Conservation (phyloP, 1,139 yeast species). For the Sugiyamaella grinbergsii region DNA sequence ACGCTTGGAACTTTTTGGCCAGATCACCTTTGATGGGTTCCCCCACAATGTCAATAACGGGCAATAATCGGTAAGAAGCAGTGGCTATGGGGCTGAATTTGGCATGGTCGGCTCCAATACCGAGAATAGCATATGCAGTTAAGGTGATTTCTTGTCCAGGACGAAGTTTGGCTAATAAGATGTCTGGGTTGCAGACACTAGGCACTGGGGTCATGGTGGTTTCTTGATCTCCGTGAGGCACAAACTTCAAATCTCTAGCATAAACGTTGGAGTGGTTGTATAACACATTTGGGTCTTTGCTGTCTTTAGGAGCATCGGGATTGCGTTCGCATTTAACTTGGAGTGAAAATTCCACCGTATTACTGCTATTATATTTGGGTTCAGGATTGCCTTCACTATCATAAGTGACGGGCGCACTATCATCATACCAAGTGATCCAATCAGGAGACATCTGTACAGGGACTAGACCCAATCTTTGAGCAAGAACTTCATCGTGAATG, state of each 20-base stretch:
- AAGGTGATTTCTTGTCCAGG: constrained; percentile 96
- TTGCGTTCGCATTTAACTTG: constrained; percentile 83
- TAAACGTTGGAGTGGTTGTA: constrained; percentile 84
- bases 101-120: constrained; percentile 94
- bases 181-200: constrained; percentile 60
- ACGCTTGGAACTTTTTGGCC: constrained; percentile 78
- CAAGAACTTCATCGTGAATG: constrained; percentile 93
- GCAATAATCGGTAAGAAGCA: constrained; percentile 93
- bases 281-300: constrained; percentile 79
- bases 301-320: constrained; percentile 76
- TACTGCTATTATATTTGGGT: constrained; percentile 66
- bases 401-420: constrained; percentile 44
- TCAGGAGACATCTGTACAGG: constrained; percentile 96
- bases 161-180: constrained; percentile 84
- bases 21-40: constrained; percentile 71
- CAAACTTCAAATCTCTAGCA: constrained; percentile 84
- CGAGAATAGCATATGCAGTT: constrained; percentile 87
- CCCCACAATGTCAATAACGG: constrained; percentile 73
- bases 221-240: constrained; percentile 89
- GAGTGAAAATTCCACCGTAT: constrained; percentile 81
- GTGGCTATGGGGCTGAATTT: constrained; percentile 97
- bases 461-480: constrained; percentile 90
- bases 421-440: constrained; percentile 58
- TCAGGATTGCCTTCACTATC: constrained; percentile 28
- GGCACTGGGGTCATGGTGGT: constrained; percentile 68